A percentile compares a stretch with the other conserved stretches of the same genome.
These are phyloP conservation scores for Nosema muscidifuracis DNA, from an alignment of 371 early-diverging fungal genomes.

Conservation along the genomic window DNA sequence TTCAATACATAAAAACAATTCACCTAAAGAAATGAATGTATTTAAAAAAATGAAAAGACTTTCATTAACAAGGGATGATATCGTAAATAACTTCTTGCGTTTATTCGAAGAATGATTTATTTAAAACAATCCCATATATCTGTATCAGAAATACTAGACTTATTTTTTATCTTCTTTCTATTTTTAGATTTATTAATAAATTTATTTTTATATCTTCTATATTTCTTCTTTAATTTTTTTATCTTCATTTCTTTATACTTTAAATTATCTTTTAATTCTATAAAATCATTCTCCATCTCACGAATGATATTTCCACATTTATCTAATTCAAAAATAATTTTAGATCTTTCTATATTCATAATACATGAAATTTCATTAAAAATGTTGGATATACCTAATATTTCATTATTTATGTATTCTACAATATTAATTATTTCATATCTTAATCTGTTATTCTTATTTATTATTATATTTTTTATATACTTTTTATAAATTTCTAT, in stretches of 20 bases:
- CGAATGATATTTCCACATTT: too few species aligned
- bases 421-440: too few species aligned
- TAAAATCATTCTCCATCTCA: background rate
- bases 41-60: constrained; percentile 2
- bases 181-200: background rate
- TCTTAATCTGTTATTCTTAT: too few species aligned
- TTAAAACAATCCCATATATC: constrained; percentile 15
- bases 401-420: too few species aligned
- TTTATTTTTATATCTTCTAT: background rate
- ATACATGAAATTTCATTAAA: too few species aligned
- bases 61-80: background rate
- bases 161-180: background rate
- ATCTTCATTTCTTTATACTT: background rate
- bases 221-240: background rate
- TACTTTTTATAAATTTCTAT: too few species aligned
- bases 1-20: background rate
- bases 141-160: background rate
- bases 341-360: too few species aligned
- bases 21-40: background rate
- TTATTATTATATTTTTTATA: too few species aligned
- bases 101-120: background rate
- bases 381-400: too few species aligned
- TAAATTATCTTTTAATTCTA: background rate
- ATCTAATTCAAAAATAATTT: too few species aligned
- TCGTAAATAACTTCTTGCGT: background rate